Percentiles rank a stretch among this genome's conserved stretches.
phyloP scores from a whole-genome alignment of 2,329 filamentous ascomycete genomes.

The Calonectria honghensis region DNA sequence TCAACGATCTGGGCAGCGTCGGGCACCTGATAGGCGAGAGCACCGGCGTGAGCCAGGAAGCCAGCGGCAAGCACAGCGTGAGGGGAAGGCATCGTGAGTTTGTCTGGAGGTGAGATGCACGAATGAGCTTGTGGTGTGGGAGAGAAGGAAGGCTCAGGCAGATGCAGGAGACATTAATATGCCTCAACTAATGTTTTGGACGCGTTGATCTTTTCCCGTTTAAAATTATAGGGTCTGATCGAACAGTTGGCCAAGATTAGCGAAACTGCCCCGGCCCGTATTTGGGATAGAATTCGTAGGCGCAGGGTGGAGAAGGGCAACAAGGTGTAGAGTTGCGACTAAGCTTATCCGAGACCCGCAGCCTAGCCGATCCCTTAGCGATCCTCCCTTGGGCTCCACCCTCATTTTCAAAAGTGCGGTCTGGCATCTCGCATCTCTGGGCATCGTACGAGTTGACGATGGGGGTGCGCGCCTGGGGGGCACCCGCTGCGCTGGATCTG shows the following conservation, averaged over 20 bases:
- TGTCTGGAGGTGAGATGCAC: slow-evolving; percentile 11
- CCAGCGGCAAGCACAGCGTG: slow-evolving; percentile 47
- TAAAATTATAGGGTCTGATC: slow-evolving; percentile 18
- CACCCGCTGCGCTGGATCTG: slow-evolving; percentile 9
- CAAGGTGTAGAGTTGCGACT: slow-evolving; percentile 22
- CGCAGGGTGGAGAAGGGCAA: not conserved
- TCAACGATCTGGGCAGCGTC: slow-evolving; percentile 48
- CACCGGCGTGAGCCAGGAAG: slow-evolving; percentile 43
- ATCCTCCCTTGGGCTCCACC: slow-evolving; percentile 25
- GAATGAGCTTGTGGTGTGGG: slow-evolving; percentile 28
- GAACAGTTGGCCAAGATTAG: slow-evolving; percentile 30
- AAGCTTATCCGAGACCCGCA: slow-evolving; percentile 32
- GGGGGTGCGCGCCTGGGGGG: not conserved
- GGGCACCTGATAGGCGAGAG: slow-evolving; percentile 67
- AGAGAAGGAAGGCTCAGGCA: slow-evolving; percentile 28
- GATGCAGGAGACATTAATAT: slow-evolving; percentile 43
- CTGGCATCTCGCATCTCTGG: slow-evolving; percentile 5
- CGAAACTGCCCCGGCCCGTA: not conserved
- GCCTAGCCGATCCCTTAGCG: slow-evolving; percentile 15
- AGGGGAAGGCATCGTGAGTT: slow-evolving; percentile 46
- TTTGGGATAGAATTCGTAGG: not conserved
- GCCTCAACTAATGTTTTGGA: slow-evolving; percentile 14
- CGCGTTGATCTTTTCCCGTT: slow-evolving; percentile 35
- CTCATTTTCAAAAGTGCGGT: slow-evolving; percentile 19
- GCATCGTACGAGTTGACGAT: slow-evolving; percentile 19